Base-by-base conservation (phyloP, 306 rosid species). In the Luffa aegyptiaca region DNA sequence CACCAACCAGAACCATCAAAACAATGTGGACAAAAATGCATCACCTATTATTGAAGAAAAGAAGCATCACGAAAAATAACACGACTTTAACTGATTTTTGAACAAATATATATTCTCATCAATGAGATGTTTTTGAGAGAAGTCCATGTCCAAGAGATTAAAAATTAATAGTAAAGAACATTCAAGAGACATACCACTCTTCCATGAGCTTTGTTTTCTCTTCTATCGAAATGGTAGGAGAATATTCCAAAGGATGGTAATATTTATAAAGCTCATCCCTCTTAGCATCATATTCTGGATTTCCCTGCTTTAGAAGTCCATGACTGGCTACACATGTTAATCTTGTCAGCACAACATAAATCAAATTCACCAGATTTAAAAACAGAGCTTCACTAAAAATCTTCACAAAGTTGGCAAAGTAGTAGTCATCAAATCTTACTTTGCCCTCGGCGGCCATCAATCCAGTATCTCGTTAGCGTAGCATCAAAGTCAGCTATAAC, bases 401-500 rank as follows among this genome's bases (percentile, higher is more conserved):
- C 20, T 11, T 35, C 3, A 71, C 77, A 11, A 70, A 69, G 51
- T 42, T 69, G 4, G 5, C 57, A 71, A 12, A 71, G n/a, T 36
- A 31, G 31, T 3, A 8, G 13, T 39, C 26, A 4, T 63, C 52
- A 48, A 70, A 83, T 80, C 93, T 80, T 88, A 95, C 97, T 86
- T 77, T 88, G 90, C 45, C 98, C 98, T 5, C 92, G 88, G 88
- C 81, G 86, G 81, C 93, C 98, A 79, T 94, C 88, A 80, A 92
- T 87, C 87, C 84, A 75, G 85, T 90, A 90, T 75, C 68, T 87
- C 1, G 97, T 92, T 66, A 94, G 82, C 39, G 98, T 94, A 63
- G 92, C 97, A 88, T 94, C 97, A 85, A 94, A 94, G 84, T 94
- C 98, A 80, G 89, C 97, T 79, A 94, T 88, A 74, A 94, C 97